Evolutionary conservation across 2,329 filamentous ascomycete genomes (phyloP).

Genomic region (Meredithiella fracta): DNA sequence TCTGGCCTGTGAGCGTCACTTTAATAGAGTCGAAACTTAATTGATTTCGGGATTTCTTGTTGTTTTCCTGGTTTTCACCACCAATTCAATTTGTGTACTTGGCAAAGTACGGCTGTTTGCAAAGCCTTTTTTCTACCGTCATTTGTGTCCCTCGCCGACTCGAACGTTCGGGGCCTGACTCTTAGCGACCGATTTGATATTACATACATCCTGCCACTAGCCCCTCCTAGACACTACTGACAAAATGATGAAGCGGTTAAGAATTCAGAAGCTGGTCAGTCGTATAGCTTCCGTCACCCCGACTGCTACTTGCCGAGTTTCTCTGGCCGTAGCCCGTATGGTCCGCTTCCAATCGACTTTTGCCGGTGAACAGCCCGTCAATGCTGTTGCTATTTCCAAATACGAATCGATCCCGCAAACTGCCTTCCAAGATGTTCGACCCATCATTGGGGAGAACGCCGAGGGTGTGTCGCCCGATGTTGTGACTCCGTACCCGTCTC

Average conservation of each 20-base stretch:
- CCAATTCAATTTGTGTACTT: neutral
- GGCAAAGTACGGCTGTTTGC: neutral
- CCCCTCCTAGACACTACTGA: too few relatives aligned
- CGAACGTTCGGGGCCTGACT: slow-evolving; percentile 1
- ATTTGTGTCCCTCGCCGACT: neutral
- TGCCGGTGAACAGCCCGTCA: slow-evolving; percentile 14
- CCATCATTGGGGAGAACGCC: slow-evolving; percentile 18
- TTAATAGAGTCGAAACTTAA: neutral
- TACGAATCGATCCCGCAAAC: slow-evolving; percentile 10
- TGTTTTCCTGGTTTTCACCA: too few relatives aligned
- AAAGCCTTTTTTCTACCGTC: neutral
- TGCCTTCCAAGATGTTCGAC: slow-evolving; percentile 12
- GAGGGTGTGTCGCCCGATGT: slow-evolving; percentile 22
- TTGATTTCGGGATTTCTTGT: slow-evolving; percentile 1
- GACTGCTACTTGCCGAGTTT: slow-evolving; percentile 2
- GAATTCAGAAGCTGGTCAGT: slow-evolving; percentile 13
- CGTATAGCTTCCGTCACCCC: slow-evolving; percentile 14
- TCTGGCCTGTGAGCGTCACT: neutral
- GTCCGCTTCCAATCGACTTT: slow-evolving; percentile 23
- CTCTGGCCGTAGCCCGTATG: slow-evolving; percentile 10
- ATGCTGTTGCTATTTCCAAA: slow-evolving; percentile 15
- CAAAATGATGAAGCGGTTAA: slow-evolving; percentile 15
- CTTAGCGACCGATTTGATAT: slow-evolving; percentile 1
- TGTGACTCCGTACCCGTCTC: slow-evolving; percentile 44
- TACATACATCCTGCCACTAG: too few relatives aligned